Evolutionary conservation across 2,329 filamentous ascomycete genomes (phyloP), one percentile per base, ranked within the genome.

Genomic region (Epichloe sylvatica): DNA sequence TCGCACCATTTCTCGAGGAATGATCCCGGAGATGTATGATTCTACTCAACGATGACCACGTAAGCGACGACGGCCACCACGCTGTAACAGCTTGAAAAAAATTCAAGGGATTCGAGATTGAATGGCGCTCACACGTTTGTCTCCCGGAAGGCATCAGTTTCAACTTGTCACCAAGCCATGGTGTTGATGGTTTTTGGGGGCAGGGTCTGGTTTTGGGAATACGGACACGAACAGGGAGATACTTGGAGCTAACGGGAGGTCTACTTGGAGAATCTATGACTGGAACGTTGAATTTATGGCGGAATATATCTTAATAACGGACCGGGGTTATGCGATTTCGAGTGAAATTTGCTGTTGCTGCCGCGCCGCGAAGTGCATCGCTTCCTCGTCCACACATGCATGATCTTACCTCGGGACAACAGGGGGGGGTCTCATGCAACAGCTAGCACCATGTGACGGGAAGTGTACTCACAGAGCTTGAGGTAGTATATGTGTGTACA

Each of bases 231-330:
- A 36, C 21, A 38, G n/a, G 40, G 3, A 23, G n/a, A 35, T 34
- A n/a, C 33, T 5, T 43, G 7, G 35, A 34, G 36, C 11, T 36
- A 40, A 35, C 33, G 36, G 42, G 38, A 35, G 39, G 23, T 47
- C 12, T 4, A n/a, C 17, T 44, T 41, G 19, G 33, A 44, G 6
- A 19, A 41, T 45, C 8, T 49, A 36, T 42, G 49, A 49, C 35
- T 33, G 47, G 21, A 42, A 51, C 25, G 3, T 30, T 45, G 36
- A 36, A 11, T 45, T 45, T 42, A 47, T 47, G 45, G 49, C 46
- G 50, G 43, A 51, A 51, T 49, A 43, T 49, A 45, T 48, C 13
- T 39, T 25, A 34, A 35, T 4, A 45, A 43, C 34, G 35, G 36
- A n/a, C 23, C 45, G 40, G 33, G 43, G 37, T 39, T n/a, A 38